Conservation (phyloP, 768 basidiomycete genomes). For the Lactarius sp. region DNA sequence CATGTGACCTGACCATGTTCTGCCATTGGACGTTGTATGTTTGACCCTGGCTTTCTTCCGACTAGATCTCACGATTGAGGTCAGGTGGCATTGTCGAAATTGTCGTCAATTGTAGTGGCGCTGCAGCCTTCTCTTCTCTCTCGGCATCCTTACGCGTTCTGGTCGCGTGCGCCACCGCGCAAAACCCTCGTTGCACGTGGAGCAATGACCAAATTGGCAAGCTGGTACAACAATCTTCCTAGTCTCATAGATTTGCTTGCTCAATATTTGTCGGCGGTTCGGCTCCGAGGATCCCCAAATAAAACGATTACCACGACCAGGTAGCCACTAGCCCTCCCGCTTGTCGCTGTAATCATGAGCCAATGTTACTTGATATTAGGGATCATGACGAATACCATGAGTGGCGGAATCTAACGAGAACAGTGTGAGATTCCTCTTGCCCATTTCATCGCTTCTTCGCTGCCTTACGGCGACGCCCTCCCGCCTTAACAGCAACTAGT, state of each 20-base stretch:
- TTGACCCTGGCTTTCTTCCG: background rate
- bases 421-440: background rate
- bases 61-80: background rate
- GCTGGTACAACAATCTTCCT: no score
- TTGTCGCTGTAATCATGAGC: background rate
- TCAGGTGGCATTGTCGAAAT: background rate
- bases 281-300: background rate
- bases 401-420: background rate
- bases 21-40: background rate
- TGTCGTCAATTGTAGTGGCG: background rate
- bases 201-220: background rate
- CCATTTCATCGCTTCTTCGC: constrained; percentile 43
- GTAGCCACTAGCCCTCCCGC: no score
- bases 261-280: background rate
- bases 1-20: background rate
- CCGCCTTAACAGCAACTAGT: constrained; percentile 46
- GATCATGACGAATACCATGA: no score
- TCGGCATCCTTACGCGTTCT: background rate
- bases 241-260: no score
- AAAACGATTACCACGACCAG: background rate
- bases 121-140: background rate
- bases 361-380: background rate
- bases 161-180: background rate
- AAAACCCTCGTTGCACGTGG: background rate
- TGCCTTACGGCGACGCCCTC: constrained; percentile 60